Evolutionary conservation across 2,329 filamentous ascomycete species (phyloP).

Genomic region (Pseudopithomyces maydicus): DNA sequence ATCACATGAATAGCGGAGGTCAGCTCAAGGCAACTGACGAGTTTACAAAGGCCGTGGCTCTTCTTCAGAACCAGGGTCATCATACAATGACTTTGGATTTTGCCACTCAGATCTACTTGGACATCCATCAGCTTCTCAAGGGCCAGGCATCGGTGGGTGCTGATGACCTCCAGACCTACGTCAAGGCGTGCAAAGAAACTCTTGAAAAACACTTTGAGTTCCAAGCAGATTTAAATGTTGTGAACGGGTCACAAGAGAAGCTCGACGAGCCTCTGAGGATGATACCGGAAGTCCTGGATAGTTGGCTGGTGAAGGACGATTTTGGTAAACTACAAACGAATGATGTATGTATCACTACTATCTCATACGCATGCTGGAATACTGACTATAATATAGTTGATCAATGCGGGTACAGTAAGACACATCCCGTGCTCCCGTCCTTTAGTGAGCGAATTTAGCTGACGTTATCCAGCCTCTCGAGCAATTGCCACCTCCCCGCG

Average conservation of each 20-base stretch:
- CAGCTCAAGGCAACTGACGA: constrained; percentile 9
- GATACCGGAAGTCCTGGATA: not conserved
- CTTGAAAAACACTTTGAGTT: not conserved
- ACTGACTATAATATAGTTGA: not conserved
- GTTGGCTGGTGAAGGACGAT: not conserved
- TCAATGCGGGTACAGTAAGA: not conserved
- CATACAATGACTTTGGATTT: constrained; percentile 6
- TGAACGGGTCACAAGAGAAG: not conserved
- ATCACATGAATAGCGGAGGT: constrained; percentile 14
- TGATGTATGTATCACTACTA: not conserved
- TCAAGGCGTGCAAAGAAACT: not conserved
- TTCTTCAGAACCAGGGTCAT: constrained; percentile 5
- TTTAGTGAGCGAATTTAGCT: not conserved
- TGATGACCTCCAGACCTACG: not conserved
- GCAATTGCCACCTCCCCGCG: not conserved
- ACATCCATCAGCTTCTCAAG: not conserved
- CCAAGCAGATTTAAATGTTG: not conserved
- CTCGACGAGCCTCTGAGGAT: not conserved
- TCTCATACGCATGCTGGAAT: not conserved
- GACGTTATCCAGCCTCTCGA: not conserved
- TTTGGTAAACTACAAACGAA: not conserved
- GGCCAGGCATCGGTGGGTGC: not conserved
- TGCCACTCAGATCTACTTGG: constrained; percentile 1
- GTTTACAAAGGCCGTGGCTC: constrained; percentile 11
- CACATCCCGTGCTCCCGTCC: not conserved